Evolutionary conservation across 2,329 filamentous ascomycete species (phyloP).

Genomic region (Catunica adiposa): DNA sequence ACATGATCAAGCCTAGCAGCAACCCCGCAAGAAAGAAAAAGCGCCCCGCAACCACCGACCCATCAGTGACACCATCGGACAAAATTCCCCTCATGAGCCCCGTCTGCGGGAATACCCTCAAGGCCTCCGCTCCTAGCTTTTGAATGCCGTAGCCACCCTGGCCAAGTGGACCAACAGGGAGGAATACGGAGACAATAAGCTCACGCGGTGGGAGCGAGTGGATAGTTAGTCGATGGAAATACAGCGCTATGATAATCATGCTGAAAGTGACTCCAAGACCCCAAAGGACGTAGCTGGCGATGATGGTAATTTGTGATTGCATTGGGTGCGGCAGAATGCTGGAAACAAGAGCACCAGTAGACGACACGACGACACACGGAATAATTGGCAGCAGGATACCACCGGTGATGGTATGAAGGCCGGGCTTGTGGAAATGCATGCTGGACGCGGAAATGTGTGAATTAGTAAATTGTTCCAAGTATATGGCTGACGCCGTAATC

Average conservation of each 20-base stretch:
- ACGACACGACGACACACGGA: conserved; percentile 47
- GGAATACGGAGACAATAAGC: conserved; percentile 49
- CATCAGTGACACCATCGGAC: conserved; percentile 24
- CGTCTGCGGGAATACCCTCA: conserved; percentile 25
- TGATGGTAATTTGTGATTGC: conserved; percentile 43
- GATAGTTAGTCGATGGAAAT: conserved; percentile 51
- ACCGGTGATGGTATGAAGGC: conserved; percentile 43
- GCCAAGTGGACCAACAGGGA: conserved; percentile 50
- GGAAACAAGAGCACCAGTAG: conserved; percentile 47
- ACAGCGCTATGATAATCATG: conserved; percentile 46
- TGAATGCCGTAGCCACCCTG: conserved; percentile 47
- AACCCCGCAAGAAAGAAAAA: conserved; percentile 17
- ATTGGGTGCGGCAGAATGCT: conserved; percentile 36
- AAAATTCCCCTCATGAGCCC: conserved; percentile 20
- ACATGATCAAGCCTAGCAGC: conserved; percentile 25
- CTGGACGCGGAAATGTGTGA: conserved; percentile 2
- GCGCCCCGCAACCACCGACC: conserved; percentile 43
- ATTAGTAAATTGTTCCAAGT: background rate
- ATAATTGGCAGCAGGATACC: conserved; percentile 50
- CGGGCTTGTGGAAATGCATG: conserved; percentile 28
- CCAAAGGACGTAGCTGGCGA: conserved; percentile 53
- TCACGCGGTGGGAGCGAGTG: conserved; percentile 50
- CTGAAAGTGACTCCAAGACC: conserved; percentile 44
- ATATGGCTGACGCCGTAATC: background rate
- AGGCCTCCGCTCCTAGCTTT: conserved; percentile 33